Evolutionary conservation across 208 protist species (phyloP).

Genomic region (Blastocrithidia nonstop): DNA sequence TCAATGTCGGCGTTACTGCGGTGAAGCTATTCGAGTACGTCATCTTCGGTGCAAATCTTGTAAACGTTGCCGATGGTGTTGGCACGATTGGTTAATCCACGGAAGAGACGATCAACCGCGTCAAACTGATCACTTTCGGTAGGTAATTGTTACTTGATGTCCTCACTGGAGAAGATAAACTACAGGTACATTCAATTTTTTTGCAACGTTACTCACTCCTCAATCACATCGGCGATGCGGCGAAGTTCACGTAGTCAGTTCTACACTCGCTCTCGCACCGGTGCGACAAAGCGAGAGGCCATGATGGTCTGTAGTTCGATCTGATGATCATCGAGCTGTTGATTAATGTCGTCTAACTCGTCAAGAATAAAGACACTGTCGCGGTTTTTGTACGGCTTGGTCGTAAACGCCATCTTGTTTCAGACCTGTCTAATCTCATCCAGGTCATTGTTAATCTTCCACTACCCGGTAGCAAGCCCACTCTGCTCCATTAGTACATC

Average conservation of each 20-base stretch:
- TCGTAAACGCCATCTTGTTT: constrained; percentile 55
- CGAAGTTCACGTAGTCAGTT: constrained; percentile 82
- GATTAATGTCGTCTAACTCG: constrained; percentile 83
- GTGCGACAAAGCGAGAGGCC: constrained; percentile 80
- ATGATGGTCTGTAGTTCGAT: constrained; percentile 85
- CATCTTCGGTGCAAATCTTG: constrained; percentile 64
- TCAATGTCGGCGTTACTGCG: constrained; percentile 83
- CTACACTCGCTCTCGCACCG: constrained; percentile 71
- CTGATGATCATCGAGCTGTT: constrained; percentile 87
- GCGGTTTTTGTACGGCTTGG: constrained; percentile 74
- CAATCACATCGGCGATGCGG: constrained; percentile 79
- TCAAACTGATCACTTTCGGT: constrained; percentile 84
- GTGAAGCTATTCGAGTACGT: constrained; percentile 66
- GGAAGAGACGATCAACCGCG: constrained; percentile 82
- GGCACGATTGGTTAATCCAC: constrained; percentile 76
- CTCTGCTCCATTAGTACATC: constrained; percentile 80
- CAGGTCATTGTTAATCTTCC: constrained; percentile 85
- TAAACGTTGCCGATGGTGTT: constrained; percentile 80
- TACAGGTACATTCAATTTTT: constrained; percentile 96
- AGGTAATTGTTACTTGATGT: constrained; percentile 92
- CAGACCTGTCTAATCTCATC: constrained; percentile 79
- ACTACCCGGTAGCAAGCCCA: constrained; percentile 85
- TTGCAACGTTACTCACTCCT: constrained; percentile 93
- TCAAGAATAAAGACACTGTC: constrained; percentile 84
- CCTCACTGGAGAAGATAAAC: constrained; percentile 95